Conservation (phyloP, 163 green algal species). For the Prototheca cutis region DNA sequence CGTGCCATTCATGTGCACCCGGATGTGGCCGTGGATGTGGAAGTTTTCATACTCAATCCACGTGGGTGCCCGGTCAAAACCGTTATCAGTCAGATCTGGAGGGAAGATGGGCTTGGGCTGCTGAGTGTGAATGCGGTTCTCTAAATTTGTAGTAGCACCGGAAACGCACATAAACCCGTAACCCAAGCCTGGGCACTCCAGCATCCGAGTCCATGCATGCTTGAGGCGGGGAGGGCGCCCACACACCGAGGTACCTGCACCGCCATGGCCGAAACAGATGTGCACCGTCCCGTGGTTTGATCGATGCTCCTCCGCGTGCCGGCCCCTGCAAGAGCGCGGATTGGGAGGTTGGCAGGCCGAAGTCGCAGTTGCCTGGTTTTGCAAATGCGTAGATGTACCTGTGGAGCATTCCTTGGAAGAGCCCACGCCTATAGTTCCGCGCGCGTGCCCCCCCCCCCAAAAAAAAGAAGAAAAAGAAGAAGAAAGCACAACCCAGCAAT, state of each 20-base stretch:
- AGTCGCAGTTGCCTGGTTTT: too few relatives aligned
- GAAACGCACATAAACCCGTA: background rate
- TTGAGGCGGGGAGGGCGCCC: background rate
- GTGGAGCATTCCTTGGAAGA: too few relatives aligned
- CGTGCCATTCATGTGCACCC: constrained; percentile 17
- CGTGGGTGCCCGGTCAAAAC: background rate
- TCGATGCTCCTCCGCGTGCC: background rate
- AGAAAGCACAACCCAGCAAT: too few relatives aligned
- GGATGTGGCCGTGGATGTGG: constrained; percentile 3
- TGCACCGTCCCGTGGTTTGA: background rate
- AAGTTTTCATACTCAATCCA: constrained; percentile 5
- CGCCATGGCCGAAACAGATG: constrained; percentile 4
- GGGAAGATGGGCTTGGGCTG: too few relatives aligned
- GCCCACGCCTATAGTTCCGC: too few relatives aligned
- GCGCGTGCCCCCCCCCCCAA: too few relatives aligned
- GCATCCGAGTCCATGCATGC: background rate
- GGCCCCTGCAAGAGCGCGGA: background rate
- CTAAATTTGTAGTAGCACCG: background rate
- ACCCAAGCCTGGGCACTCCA: background rate
- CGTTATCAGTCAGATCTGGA: constrained; percentile 1
- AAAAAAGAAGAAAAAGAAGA: too few relatives aligned
- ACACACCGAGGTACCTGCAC: constrained; percentile 1
- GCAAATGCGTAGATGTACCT: too few relatives aligned
- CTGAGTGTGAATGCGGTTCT: background rate
- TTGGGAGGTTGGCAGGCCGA: too few relatives aligned